Conservation (phyloP, 345 rosid species). For the Lumnitzera racemosa region DNA sequence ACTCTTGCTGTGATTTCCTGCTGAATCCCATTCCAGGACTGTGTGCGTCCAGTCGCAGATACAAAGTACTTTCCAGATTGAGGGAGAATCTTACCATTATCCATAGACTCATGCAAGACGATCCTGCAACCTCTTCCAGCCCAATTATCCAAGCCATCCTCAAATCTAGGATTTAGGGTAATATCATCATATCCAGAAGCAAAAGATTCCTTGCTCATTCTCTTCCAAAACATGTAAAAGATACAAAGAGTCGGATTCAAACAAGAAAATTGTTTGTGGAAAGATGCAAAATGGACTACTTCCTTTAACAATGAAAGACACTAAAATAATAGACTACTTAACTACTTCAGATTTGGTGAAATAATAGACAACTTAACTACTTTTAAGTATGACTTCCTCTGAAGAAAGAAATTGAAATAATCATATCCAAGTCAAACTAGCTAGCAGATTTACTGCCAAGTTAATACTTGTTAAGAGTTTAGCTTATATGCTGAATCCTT, state of each 20-base stretch:
- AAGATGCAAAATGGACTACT: background rate
- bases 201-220: constrained; percentile 8
- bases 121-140: constrained; percentile 90
- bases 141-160: constrained; percentile 79
- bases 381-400: too few relatives aligned
- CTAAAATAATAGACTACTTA: too few relatives aligned
- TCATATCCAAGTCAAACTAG: too few relatives aligned
- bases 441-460: too few relatives aligned
- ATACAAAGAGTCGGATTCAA: background rate
- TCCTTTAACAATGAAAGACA: too few relatives aligned
- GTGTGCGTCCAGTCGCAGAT: constrained; percentile 71
- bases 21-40: constrained; percentile 86
- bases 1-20: constrained; percentile 79
- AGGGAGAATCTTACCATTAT: constrained; percentile 64
- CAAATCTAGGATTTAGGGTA: constrained; percentile 68
- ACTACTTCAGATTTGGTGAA: too few relatives aligned
- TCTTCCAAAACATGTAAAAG: constrained; percentile 11
- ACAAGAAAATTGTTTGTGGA: background rate
- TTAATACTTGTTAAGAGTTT: too few relatives aligned
- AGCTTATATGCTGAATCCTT: too few relatives aligned
- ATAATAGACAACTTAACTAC: too few relatives aligned
- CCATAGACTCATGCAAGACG: constrained; percentile 66
- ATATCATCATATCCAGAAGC: constrained; percentile 42
- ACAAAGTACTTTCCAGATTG: constrained; percentile 67
- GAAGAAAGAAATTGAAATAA: too few relatives aligned